phyloP scores from a whole-genome alignment of 176 grass and related monocot species.

The Oryza rufipogon region DNA sequence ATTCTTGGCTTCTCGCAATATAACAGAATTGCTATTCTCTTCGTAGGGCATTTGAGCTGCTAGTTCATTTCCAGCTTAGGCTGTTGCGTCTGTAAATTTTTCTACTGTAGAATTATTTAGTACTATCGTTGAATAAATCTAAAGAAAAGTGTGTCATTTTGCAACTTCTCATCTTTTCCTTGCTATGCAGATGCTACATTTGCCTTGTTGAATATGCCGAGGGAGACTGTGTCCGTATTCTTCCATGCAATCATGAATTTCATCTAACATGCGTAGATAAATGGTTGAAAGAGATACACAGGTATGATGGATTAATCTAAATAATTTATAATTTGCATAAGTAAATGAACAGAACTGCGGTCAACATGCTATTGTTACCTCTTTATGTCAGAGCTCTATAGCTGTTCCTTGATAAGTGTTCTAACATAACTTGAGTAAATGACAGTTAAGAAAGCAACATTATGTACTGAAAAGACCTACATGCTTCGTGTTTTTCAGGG shows the following conservation, averaged over 20 bases:
- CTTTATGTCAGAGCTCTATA: neutral
- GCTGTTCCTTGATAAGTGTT: neutral
- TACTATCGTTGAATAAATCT: conserved; percentile 18
- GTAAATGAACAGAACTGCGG: neutral
- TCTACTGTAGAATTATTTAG: neutral
- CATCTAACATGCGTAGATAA: conserved; percentile 98
- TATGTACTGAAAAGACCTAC: neutral
- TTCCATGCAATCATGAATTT: conserved; percentile 96
- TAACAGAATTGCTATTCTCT: neutral
- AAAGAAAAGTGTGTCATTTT: conserved; percentile 18
- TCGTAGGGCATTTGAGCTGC: conserved; percentile 31
- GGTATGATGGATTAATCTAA: conserved; percentile 53
- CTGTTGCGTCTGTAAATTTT: neutral
- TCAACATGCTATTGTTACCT: neutral
- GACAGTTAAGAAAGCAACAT: neutral
- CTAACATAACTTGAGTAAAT: neutral
- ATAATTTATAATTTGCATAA: conserved; percentile 17
- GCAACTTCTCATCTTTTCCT: neutral
- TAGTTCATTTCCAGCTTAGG: conserved; percentile 26
- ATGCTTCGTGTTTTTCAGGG: neutral
- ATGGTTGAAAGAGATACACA: conserved; percentile 99
- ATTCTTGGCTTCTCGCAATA: neutral
- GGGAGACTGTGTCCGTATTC: conserved; percentile 83
- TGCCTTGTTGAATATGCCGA: conserved; percentile 98
- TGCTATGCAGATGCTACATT: conserved; percentile 75